phyloP scores from a whole-genome alignment of 305 asterid genomes.

The Solanum hybrid region DNA sequence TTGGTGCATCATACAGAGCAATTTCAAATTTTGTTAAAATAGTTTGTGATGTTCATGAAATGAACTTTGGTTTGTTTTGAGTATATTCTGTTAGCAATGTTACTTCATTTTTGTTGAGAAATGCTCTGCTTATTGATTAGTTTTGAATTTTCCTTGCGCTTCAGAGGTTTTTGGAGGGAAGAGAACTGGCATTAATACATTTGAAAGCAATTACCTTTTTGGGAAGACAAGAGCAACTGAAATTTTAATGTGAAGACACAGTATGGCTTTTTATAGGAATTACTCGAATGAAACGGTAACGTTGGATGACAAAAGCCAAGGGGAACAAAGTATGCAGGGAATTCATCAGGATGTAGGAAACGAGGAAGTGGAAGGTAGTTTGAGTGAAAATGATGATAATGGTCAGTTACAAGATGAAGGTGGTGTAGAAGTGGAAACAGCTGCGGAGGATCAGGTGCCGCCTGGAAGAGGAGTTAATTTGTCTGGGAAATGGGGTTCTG shows the following conservation, averaged over 20 bases:
- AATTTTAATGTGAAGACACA: conserved; percentile 20
- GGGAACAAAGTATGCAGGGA: conserved; percentile 31
- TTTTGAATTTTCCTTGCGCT: not conserved
- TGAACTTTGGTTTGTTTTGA: not conserved
- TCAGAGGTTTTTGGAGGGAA: conserved; percentile 22
- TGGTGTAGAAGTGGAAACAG: conserved; percentile 32
- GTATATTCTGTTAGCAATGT: not conserved
- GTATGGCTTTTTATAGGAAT: conserved; percentile 64
- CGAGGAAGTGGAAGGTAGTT: conserved; percentile 49
- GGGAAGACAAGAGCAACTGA: not conserved
- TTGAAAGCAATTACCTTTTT: not conserved
- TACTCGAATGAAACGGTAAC: conserved; percentile 40
- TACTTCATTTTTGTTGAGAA: not conserved
- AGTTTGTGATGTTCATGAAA: not conserved
- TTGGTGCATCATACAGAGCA: not conserved
- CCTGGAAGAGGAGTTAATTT: conserved; percentile 29
- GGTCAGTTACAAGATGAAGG: conserved; percentile 15
- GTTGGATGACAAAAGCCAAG: conserved; percentile 40
- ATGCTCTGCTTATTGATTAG: not conserved
- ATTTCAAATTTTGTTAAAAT: not conserved
- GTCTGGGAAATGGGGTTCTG: conserved; percentile 80
- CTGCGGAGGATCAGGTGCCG: conserved; percentile 27
- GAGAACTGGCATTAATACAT: not conserved
- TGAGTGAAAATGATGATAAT: conserved; percentile 31
- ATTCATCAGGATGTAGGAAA: conserved; percentile 16